Conservation (phyloP, 2,329 filamentous ascomycete genomes). For the Periconia sp. region DNA sequence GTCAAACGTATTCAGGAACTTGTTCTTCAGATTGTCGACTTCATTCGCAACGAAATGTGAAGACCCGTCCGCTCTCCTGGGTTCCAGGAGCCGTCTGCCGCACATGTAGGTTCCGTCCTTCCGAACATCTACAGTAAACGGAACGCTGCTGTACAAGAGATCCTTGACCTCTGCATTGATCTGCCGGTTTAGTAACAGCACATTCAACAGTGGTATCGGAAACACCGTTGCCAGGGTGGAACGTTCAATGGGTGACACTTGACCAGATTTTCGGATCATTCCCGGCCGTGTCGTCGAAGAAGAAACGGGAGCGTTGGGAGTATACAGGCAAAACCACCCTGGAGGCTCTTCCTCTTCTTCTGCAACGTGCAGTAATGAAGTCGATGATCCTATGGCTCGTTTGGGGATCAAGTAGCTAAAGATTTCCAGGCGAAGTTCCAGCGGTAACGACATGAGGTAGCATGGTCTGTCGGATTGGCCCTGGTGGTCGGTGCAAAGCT, state of each 20-base stretch:
- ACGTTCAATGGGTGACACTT: neutral
- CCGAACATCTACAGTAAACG: constrained; percentile 34
- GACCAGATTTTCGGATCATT: neutral
- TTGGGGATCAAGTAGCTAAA: constrained; percentile 34
- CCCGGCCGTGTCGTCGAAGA: neutral
- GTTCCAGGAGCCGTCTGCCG: constrained; percentile 31
- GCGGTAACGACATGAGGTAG: constrained; percentile 33
- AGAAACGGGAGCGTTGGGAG: neutral
- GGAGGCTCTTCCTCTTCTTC: constrained; percentile 1
- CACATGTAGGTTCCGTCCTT: constrained; percentile 38
- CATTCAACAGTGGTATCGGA: constrained; percentile 18
- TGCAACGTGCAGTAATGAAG: constrained; percentile 10
- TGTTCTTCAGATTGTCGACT: constrained; percentile 17
- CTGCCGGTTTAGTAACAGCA: constrained; percentile 31
- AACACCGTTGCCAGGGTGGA: constrained; percentile 12
- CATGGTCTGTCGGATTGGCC: constrained; percentile 30
- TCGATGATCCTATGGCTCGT: constrained; percentile 27
- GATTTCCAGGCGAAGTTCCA: constrained; percentile 34
- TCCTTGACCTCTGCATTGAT: constrained; percentile 32
- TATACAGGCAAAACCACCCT: neutral
- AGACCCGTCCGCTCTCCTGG: constrained; percentile 28
- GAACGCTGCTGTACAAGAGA: constrained; percentile 28
- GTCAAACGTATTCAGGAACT: constrained; percentile 30
- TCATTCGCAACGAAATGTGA: constrained; percentile 18
- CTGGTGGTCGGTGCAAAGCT: constrained; percentile 31